Evolutionary conservation across 2,329 filamentous ascomycete species (phyloP).

Genomic region (Aspergillus costaricaensis): DNA sequence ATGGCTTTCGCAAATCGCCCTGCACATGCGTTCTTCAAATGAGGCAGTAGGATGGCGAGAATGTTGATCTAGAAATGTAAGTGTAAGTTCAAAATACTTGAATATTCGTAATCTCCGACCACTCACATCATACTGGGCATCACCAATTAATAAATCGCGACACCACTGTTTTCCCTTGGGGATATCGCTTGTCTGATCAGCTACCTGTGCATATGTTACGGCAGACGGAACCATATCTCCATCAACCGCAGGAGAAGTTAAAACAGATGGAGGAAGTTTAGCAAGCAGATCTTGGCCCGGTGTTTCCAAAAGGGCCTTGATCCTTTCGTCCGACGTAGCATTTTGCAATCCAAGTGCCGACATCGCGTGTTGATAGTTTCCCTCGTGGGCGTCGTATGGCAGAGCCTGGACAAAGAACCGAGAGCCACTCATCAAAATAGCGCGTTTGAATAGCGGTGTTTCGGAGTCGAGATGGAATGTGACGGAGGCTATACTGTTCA

Average conservation of each 20-base stretch:
- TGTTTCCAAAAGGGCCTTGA: slow-evolving; percentile 44
- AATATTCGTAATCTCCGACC: neutral
- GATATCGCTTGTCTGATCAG: slow-evolving; percentile 26
- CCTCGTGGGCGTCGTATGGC: slow-evolving; percentile 43
- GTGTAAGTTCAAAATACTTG: too few relatives aligned
- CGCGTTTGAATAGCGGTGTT: slow-evolving; percentile 45
- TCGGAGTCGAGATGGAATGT: slow-evolving; percentile 39
- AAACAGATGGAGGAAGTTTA: slow-evolving; percentile 40
- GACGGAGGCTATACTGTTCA: slow-evolving; percentile 27
- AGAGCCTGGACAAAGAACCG: slow-evolving; percentile 47
- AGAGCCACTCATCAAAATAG: slow-evolving; percentile 47
- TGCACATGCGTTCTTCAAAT: slow-evolving; percentile 25
- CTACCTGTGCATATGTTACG: slow-evolving; percentile 26
- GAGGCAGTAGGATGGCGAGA: slow-evolving; percentile 30
- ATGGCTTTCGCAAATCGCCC: slow-evolving; percentile 27
- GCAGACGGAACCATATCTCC: slow-evolving; percentile 42
- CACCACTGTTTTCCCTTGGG: slow-evolving; percentile 51
- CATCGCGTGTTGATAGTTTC: slow-evolving; percentile 45
- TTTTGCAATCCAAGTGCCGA: slow-evolving; percentile 43
- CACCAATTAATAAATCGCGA: slow-evolving; percentile 50
- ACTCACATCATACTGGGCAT: slow-evolving; percentile 51
- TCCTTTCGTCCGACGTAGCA: slow-evolving; percentile 41
- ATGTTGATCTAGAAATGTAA: slow-evolving; percentile 27
- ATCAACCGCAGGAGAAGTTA: slow-evolving; percentile 45
- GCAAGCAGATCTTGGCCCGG: slow-evolving; percentile 46